Conservation (phyloP, 805 yeast genomes). For the Starmera dryadoides region DNA sequence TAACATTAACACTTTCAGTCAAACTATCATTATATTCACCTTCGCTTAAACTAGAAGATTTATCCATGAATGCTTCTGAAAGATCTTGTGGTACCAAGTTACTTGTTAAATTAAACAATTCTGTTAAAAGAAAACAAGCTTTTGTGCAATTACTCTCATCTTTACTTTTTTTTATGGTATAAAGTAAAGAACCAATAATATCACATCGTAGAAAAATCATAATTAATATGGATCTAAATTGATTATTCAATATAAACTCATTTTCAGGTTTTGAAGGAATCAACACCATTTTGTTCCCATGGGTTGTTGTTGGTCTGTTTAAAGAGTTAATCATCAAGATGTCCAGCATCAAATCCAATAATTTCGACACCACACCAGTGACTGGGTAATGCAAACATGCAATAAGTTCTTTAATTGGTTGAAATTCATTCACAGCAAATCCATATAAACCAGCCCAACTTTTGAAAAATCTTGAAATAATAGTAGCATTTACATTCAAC, state of each 20-base stretch:
- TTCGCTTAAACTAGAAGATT: constrained; percentile 1
- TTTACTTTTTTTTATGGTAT: constrained; percentile 31
- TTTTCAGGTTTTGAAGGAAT: constrained; percentile 28
- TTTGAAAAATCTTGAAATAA: constrained; percentile 56
- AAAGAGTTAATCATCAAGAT: constrained; percentile 52
- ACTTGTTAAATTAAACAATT: constrained; percentile 47
- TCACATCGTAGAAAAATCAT: constrained; percentile 48
- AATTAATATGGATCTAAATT: constrained; percentile 58
- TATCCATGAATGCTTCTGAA: constrained; percentile 9
- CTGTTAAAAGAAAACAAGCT: constrained; percentile 58
- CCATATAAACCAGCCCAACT: constrained; percentile 73
- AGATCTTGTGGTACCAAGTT: constrained; percentile 46
- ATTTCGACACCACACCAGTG: constrained; percentile 45
- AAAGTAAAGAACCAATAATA: constrained; percentile 40
- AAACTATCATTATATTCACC: no score
- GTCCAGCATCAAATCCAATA: constrained; percentile 69
- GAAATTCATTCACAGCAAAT: constrained; percentile 48
- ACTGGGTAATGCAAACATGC: constrained; percentile 56
- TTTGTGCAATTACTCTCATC: constrained; percentile 45
- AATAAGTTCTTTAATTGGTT: constrained; percentile 49
- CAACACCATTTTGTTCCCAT: constrained; percentile 11
- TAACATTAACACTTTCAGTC: constrained; percentile 18
- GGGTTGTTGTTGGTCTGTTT: constrained; percentile 17
- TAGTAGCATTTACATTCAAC: constrained; percentile 51
- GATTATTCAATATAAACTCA: constrained; percentile 43